Conservation (phyloP, 2,329 filamentous ascomycete species). For the Aspergillus neoniger region DNA sequence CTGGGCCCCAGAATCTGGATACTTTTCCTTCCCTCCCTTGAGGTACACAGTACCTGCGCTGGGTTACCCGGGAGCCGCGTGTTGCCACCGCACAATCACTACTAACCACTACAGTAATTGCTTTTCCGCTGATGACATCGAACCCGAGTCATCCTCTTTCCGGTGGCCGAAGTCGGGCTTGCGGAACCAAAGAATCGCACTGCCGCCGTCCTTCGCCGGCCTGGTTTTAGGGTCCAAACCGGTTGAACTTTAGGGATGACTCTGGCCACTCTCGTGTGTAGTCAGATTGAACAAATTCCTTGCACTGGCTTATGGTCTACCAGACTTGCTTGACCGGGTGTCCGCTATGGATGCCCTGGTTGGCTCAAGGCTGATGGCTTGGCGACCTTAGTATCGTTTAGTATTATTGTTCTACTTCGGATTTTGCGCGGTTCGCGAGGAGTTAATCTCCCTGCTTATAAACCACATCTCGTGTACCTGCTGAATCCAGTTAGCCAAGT, state of each 20-base stretch:
- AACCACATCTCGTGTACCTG: background rate
- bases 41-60: background rate
- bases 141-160: conserved; percentile 12
- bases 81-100: conserved; percentile 6
- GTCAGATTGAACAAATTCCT: background rate
- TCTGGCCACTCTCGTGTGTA: background rate
- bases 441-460: conserved; percentile 8
- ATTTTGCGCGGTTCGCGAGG: conserved; percentile 21
- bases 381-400: background rate
- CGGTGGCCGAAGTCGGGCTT: conserved; percentile 20
- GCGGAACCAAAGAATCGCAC: background rate
- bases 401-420: background rate
- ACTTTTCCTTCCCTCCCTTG: background rate
- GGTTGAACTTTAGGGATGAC: background rate
- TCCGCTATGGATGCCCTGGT: background rate
- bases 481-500: background rate
- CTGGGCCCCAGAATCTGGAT: background rate
- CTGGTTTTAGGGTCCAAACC: background rate
- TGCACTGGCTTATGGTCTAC: background rate
- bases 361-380: background rate
- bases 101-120: too few relatives aligned
- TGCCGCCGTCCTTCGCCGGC: background rate
- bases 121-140: conserved; percentile 16
- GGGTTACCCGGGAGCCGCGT: background rate
- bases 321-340: background rate